Evolutionary conservation across 2,329 filamentous ascomycete species (phyloP).

Genomic region (Botrytis elliptica): DNA sequence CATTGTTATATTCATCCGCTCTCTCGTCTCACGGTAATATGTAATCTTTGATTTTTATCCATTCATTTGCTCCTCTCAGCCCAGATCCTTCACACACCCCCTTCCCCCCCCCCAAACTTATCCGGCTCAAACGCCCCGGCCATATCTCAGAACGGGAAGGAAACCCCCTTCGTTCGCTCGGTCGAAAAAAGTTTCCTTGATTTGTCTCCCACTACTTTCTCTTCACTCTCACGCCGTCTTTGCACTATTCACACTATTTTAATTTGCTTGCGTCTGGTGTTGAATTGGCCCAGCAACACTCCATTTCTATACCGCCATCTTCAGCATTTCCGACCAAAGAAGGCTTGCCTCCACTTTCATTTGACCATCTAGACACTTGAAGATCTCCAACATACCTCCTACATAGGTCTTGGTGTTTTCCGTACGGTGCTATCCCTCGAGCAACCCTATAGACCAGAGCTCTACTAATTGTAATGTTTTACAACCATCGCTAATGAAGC

Average conservation of each 20-base stretch:
- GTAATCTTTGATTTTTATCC: slow-evolving; percentile 3
- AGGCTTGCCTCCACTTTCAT: slow-evolving; percentile 1
- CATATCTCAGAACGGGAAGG: slow-evolving; percentile 5
- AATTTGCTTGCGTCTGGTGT: background rate
- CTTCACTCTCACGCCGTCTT: slow-evolving; percentile 2
- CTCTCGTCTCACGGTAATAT: background rate
- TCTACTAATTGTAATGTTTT: background rate
- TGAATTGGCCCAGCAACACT: slow-evolving; percentile 10
- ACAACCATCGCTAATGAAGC: slow-evolving; percentile 6
- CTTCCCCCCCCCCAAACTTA: background rate
- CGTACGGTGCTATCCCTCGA: background rate
- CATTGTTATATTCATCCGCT: background rate
- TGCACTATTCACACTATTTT: background rate
- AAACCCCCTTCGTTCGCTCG: slow-evolving; percentile 14
- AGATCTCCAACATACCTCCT: slow-evolving; percentile 5
- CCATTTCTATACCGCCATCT: slow-evolving; percentile 12
- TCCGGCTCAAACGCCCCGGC: slow-evolving; percentile 4
- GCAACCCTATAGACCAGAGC: background rate
- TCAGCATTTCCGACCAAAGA: background rate
- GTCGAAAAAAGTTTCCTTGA: slow-evolving; percentile 10
- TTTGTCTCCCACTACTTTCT: background rate
- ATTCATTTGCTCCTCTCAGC: slow-evolving; percentile 7
- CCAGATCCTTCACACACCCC: slow-evolving; percentile 4
- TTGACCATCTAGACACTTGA: background rate
- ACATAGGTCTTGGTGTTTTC: background rate